These are phyloP conservation scores for Blastocystis sp. DNA, from an alignment of 352 stramenopile species.

Conservation along the genomic window DNA sequence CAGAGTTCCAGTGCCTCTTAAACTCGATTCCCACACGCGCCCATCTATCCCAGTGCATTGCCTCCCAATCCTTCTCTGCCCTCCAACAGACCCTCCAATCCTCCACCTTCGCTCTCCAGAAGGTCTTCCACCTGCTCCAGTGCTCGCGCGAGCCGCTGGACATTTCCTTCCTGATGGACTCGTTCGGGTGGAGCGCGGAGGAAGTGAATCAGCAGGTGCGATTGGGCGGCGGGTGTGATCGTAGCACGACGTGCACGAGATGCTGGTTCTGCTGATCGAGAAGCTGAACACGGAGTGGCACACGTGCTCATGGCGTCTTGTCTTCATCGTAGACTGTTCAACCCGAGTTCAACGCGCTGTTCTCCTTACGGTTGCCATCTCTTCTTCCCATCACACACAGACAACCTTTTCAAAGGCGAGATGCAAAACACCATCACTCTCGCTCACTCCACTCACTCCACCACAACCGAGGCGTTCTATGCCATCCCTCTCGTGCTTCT, in stretches of 20 bases:
- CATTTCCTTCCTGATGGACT: constrained; percentile 1
- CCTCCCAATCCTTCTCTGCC: background rate
- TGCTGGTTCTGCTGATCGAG: constrained; percentile 75
- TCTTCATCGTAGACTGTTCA: constrained; percentile 2
- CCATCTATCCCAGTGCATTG: background rate
- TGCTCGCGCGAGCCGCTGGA: constrained; percentile 21
- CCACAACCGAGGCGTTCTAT: constrained; percentile 35
- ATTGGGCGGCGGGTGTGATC: background rate
- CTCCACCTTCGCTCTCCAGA: constrained; percentile 43
- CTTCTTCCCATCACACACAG: background rate
- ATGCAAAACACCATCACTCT: background rate
- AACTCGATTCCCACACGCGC: background rate
- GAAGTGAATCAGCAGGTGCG: constrained; percentile 34
- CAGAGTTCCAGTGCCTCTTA: constrained; percentile 9
- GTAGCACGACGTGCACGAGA: constrained; percentile 43
- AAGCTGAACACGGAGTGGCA: constrained; percentile 71
- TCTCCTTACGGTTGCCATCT: background rate
- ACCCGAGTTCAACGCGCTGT: background rate
- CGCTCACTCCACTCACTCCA: background rate
- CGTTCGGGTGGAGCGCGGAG: constrained; percentile 34
- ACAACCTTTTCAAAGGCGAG: constrained; percentile 26
- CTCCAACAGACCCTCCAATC: constrained; percentile 16
- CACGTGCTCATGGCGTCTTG: background rate
- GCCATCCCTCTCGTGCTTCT: constrained; percentile 17
- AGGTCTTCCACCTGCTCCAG: constrained; percentile 30